Base-by-base conservation (phyloP, 495 filamentous ascomycete species). In the Stereocaulon alpinum region DNA sequence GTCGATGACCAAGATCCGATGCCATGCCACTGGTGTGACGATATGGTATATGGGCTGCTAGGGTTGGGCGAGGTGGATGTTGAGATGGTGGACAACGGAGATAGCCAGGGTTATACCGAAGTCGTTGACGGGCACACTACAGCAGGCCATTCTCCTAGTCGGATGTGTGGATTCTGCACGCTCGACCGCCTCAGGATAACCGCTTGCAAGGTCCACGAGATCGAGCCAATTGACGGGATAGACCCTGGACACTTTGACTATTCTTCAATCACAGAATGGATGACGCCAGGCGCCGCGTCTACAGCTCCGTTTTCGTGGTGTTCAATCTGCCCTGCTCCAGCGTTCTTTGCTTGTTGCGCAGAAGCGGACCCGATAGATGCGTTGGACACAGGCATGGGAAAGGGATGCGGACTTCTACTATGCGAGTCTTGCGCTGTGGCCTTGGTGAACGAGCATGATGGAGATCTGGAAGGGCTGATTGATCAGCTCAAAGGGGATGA, bases 351-450 rank as follows among this genome's bases (percentile, higher is more conserved):
- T 41, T 75, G 74, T 49, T 61, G 56, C 17, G 59, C 66, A 4
- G 48, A 43, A 5, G 64, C 69, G 49, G 55, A 29, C 2, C 22
- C n/a, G 3, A 58, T 58, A 6, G 49, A 27, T 1, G 22, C 60
- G 5, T 62, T 60, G 27, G 62, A 45, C 29, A 62, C 56, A 0
- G 24, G 24, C 17, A 63, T n/a, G 53, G 48, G 34, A 20, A 41
- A n/a, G 74, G 75, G 0, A n/a, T 77, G 76, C 56, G 73, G 74
- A 11, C 50, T 77, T 40, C 45, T 67, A 40, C 63, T 77, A 7
- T 77, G 75, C 40, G 70, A 73, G 52, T 48, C 45, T 2, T 77
- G 74, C 55, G 67, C 66, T 27, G 63, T 65, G 45, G 40, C 40
- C 2, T 47, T 72, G 44, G 55, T 72, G 27, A 48, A 57, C 3